A percentile compares a stretch with the other conserved stretches of the same genome.
Evolutionary conservation across 2,329 filamentous ascomycete genomes (phyloP).

Genomic region (Ceratocystis smalleyi): DNA sequence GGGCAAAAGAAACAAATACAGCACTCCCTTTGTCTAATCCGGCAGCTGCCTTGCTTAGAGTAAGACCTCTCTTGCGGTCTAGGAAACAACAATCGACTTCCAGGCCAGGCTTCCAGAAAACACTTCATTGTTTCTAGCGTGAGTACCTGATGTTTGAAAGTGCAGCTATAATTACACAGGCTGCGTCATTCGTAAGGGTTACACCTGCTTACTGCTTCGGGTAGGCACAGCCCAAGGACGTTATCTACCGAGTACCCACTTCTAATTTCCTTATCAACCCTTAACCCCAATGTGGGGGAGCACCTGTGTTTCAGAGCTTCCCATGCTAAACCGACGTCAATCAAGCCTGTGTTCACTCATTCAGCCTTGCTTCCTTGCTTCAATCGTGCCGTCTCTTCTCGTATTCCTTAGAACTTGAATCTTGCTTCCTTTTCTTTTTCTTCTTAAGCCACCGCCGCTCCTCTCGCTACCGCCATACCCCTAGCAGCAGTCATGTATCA

Average conservation of each 20-base stretch:
- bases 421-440: background rate
- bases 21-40: too few relatives aligned
- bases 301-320: background rate
- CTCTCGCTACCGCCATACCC: too few relatives aligned
- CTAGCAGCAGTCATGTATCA: conserved; percentile 58
- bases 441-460: background rate
- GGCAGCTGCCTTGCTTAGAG: too few relatives aligned
- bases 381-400: background rate
- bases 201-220: background rate
- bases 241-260: background rate
- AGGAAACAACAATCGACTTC: background rate
- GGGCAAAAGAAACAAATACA: too few relatives aligned
- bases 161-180: too few relatives aligned
- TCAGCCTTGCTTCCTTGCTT: background rate
- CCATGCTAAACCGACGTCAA: background rate
- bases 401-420: background rate
- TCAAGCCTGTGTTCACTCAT: background rate
- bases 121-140: too few relatives aligned
- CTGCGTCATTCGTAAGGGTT: background rate
- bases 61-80: too few relatives aligned
- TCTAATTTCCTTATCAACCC: background rate
- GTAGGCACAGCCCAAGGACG: background rate
- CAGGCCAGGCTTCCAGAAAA: background rate
- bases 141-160: too few relatives aligned
- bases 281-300: background rate